Conservation (phyloP, 306 rosid genomes). For the Alnus rubra region DNA sequence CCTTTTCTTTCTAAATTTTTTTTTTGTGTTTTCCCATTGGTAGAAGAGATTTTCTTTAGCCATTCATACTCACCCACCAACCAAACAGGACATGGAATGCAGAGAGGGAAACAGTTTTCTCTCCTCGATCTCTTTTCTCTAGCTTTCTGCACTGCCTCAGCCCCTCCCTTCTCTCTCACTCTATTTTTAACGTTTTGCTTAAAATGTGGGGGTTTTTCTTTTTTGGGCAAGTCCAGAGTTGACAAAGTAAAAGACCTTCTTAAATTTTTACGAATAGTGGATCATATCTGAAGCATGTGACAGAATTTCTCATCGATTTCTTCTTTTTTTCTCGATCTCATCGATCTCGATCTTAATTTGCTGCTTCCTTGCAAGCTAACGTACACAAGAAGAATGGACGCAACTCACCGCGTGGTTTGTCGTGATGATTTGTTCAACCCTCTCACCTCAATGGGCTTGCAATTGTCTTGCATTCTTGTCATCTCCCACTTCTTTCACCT, state of each 20-base stretch:
- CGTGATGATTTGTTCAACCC: constrained; percentile 64
- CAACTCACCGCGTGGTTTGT: constrained; percentile 67
- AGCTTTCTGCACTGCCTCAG: no score
- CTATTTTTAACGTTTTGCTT: no score
- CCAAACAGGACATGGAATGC: no score
- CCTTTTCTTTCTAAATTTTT: no score
- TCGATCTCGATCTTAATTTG: neutral
- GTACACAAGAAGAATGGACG: constrained; percentile 54
- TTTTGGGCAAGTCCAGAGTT: neutral
- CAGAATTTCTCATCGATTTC: no score
- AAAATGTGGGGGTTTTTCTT: neutral
- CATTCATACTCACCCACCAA: no score
- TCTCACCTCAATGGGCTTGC: constrained; percentile 84
- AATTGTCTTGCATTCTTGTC: constrained; percentile 83
- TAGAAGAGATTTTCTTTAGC: no score
- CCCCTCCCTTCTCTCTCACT: no score
- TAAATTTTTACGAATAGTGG: constrained; percentile 1
- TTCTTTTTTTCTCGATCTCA: neutral
- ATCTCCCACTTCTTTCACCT: constrained; percentile 83
- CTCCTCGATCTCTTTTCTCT: no score
- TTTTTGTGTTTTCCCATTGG: no score
- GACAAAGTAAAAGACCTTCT: constrained; percentile 23
- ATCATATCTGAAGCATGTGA: no score
- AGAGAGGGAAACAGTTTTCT: no score
- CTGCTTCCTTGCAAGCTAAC: neutral